Evolutionary conservation across 805 yeast genomes (phyloP), one percentile per base, ranked within the genome.

Genomic region (Nakazawaea ishiwadae): DNA sequence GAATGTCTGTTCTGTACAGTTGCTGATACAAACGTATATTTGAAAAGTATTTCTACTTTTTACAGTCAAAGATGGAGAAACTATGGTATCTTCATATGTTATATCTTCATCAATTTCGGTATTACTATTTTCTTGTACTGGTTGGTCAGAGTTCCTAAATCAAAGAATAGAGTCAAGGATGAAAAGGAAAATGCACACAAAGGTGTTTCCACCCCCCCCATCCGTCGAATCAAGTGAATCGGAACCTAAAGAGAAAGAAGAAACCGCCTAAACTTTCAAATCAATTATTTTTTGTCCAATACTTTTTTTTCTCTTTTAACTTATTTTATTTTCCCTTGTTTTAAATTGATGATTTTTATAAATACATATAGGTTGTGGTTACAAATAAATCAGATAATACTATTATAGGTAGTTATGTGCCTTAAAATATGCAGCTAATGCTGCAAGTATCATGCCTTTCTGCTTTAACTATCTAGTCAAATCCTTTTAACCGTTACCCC

Each of bases 1-100:
- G 44, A 53, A 11, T 87, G 96, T 65, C 48, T 61, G 8, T 83
- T 65, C 64, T 87, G 96, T 63, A 63, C 77, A 28, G 65, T 75
- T 52, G 49, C 62, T 11, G 51, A 58, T 15, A 84, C 91, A 19
- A 78, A 86, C 57, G 69, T 64, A 4, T 88, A 67, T 59, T 74
- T 88, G 60, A 61, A 57, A 1, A 38, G 62, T 26, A 57, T 73
- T 40, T 59, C 66, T 42, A 67, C 83, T 11, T 40, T 60, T 2
- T 71, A 66, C 52, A 8, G 36, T 19, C 49, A 65, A 39, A 61
- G 66, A 49, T 77, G 84, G 81, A 69, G 83, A 59, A 69, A 80
- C 56, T 66, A 68, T 52, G 86, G 84, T 49, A 66, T 80, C 19
- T 72, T 70, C 51, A 56, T 72, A 44, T 69, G 69, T 37, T 80